A percentile compares a stretch with the other conserved stretches of the same genome.
phyloP scores from a whole-genome alignment of 805 yeast species.

The Metschnikowia bowlesiae region DNA sequence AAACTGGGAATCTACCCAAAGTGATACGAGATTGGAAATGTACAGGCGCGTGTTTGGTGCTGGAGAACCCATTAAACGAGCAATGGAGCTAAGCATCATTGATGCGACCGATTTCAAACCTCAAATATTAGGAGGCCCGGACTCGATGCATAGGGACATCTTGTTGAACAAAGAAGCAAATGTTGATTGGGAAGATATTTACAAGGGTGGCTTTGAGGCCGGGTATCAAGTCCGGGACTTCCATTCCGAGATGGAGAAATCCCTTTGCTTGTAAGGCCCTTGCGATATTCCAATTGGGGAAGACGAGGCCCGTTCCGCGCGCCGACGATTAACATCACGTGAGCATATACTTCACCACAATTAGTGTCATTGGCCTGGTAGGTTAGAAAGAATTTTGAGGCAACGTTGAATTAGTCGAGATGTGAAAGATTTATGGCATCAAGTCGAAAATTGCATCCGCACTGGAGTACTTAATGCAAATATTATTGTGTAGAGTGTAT shows the following conservation, averaged over 20 bases:
- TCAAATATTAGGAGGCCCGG: slow-evolving; percentile 51
- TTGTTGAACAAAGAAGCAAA: slow-evolving; percentile 69
- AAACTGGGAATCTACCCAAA: slow-evolving; percentile 78
- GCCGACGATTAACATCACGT: not conserved
- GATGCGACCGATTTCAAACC: slow-evolving; percentile 70
- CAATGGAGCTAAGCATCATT: slow-evolving; percentile 81
- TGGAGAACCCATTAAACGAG: slow-evolving; percentile 88
- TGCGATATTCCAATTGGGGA: not conserved
- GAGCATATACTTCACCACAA: not conserved
- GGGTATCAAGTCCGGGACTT: slow-evolving; percentile 46
- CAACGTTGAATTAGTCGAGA: not conserved
- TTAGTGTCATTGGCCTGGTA: not conserved
- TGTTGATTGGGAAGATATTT: slow-evolving; percentile 93
- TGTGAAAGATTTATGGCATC: too few species aligned
- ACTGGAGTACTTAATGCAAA: not conserved
- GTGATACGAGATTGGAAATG: slow-evolving; percentile 64
- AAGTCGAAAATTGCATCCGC: not conserved
- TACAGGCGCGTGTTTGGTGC: slow-evolving; percentile 84
- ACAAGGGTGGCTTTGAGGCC: slow-evolving; percentile 50
- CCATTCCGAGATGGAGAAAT: slow-evolving; percentile 70
- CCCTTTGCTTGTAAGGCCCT: slow-evolving; percentile 43
- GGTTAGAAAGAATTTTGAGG: not conserved
- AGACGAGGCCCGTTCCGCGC: not conserved
- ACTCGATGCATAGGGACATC: slow-evolving; percentile 69
- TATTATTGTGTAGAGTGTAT: not conserved